Conservation (phyloP, 2,329 filamentous ascomycete species). For the Trichoderma sp. region DNA sequence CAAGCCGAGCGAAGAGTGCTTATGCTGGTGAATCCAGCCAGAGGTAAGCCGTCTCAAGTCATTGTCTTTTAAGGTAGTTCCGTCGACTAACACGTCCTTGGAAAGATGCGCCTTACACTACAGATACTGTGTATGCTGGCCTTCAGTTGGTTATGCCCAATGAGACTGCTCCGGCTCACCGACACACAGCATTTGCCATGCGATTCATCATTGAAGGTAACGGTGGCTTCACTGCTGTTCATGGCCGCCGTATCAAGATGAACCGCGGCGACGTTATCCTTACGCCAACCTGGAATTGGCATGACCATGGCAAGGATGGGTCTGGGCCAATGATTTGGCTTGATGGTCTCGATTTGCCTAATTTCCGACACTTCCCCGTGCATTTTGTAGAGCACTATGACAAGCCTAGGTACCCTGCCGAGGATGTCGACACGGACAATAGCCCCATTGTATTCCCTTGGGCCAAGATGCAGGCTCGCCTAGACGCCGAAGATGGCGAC, state of each 20-base stretch:
- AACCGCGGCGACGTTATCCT: slow-evolving; percentile 54
- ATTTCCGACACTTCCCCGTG: slow-evolving; percentile 49
- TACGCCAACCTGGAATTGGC: slow-evolving; percentile 59
- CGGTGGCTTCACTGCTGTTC: slow-evolving; percentile 58
- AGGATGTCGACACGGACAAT: slow-evolving; percentile 36
- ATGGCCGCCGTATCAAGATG: slow-evolving; percentile 52
- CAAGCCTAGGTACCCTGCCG: slow-evolving; percentile 46
- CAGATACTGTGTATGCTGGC: slow-evolving; percentile 57
- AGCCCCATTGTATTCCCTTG: slow-evolving; percentile 51
- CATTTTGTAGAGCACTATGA: slow-evolving; percentile 54
- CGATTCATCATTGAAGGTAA: slow-evolving; percentile 58
- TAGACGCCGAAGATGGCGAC: slow-evolving; percentile 37
- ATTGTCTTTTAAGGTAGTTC: background rate
- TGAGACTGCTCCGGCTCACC: slow-evolving; percentile 54
- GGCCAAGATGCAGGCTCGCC: slow-evolving; percentile 41
- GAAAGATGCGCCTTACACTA: slow-evolving; percentile 52
- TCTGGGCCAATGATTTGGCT: slow-evolving; percentile 56
- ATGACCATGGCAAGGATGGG: slow-evolving; percentile 59
- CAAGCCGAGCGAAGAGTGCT: slow-evolving; percentile 42
- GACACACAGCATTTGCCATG: slow-evolving; percentile 55
- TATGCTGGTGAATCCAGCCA: slow-evolving; percentile 42
- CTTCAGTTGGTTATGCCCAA: slow-evolving; percentile 57
- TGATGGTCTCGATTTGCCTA: slow-evolving; percentile 54
- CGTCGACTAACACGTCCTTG: background rate
- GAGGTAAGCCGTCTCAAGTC: slow-evolving; percentile 43